A percentile compares a stretch with the other conserved stretches of the same genome.
These are phyloP conservation scores for Anaeromyces robustus DNA, from an alignment of 192 early-diverging fungal genomes.

Conservation along the genomic window DNA sequence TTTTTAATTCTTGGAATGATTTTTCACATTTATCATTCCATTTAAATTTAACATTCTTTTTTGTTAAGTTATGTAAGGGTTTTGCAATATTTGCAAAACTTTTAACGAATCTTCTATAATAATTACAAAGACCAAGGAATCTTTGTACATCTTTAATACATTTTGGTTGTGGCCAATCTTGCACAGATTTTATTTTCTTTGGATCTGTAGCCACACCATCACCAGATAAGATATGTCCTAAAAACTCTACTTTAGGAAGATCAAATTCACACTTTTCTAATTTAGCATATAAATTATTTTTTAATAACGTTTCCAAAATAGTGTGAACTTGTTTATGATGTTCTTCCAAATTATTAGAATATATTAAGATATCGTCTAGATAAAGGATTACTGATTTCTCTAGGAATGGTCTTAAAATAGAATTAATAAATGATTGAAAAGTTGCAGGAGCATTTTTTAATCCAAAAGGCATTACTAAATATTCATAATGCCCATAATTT, in stretches of 20 bases:
- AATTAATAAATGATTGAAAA: slow-evolving; percentile 23
- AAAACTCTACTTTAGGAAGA: slow-evolving; percentile 6
- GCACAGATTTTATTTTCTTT: slow-evolving; percentile 11
- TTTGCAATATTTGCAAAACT: slow-evolving; percentile 5
- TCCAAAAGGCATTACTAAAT: slow-evolving; percentile 16
- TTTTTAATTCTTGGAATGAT: slow-evolving; percentile 15
- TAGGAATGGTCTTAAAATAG: slow-evolving; percentile 8
- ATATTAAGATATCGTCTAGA: slow-evolving; percentile 22
- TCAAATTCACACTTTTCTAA: slow-evolving; percentile 19
- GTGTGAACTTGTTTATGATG: slow-evolving; percentile 5
- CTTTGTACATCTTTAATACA: slow-evolving; percentile 5
- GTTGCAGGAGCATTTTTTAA: slow-evolving; percentile 18
- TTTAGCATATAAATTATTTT: slow-evolving; percentile 15
- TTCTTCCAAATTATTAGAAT: slow-evolving; percentile 4
- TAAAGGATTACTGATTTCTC: slow-evolving; percentile 12
- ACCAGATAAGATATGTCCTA: slow-evolving; percentile 14
- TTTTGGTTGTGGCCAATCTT: slow-evolving; percentile 9
- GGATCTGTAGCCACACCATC: slow-evolving; percentile 14
- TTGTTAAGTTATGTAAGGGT: slow-evolving; percentile 9
- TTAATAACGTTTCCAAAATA: slow-evolving; percentile 10
- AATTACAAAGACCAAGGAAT: slow-evolving; percentile 13
- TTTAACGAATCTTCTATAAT: slow-evolving; percentile 14
- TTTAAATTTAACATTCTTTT: background rate
- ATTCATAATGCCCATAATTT: slow-evolving; percentile 13
- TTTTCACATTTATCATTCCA: slow-evolving; percentile 5